Percentiles rank a stretch among this genome's conserved stretches.
Conservation (phyloP, 768 basidiomycete genomes). For the Candolleomyces efflorescens region DNA sequence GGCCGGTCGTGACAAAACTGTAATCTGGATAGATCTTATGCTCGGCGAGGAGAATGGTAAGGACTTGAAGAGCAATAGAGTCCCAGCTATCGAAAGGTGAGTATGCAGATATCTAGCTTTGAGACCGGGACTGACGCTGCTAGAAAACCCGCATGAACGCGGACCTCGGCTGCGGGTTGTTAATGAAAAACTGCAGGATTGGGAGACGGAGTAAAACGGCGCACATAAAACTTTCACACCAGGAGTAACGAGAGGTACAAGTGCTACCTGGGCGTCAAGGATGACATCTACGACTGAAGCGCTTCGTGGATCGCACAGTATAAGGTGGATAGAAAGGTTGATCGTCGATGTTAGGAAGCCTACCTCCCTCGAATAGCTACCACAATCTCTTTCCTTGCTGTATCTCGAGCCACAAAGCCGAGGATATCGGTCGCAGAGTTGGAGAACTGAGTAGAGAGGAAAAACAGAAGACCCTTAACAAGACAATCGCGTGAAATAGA, state of each 20-base stretch:
- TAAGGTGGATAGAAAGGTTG: neutral
- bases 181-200: neutral
- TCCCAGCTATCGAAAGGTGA: slow-evolving; percentile 39
- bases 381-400: slow-evolving; percentile 40
- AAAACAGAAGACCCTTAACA: neutral
- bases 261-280: slow-evolving; percentile 36
- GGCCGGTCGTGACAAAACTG: slow-evolving; percentile 45
- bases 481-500: slow-evolving; percentile 11
- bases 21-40: slow-evolving; percentile 27
- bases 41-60: slow-evolving; percentile 31
- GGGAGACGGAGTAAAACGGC: neutral
- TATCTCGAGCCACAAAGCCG: slow-evolving; percentile 50
- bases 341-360: neutral
- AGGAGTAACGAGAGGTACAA: slow-evolving; percentile 41
- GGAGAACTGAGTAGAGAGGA: slow-evolving; percentile 29
- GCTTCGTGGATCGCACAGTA: slow-evolving; percentile 18
- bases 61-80: slow-evolving; percentile 38
- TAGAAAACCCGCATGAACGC: slow-evolving; percentile 50
- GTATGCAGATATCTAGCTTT: neutral
- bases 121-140: slow-evolving; percentile 30
- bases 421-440: slow-evolving; percentile 39
- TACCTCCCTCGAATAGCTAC: slow-evolving; percentile 50
- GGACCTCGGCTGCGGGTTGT: slow-evolving; percentile 27
- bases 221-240: slow-evolving; percentile 39
- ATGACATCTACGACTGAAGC: slow-evolving; percentile 37